Evolutionary conservation across 805 yeast species (phyloP), one percentile per base, ranked within the genome.

Genomic region (Candida koratica): DNA sequence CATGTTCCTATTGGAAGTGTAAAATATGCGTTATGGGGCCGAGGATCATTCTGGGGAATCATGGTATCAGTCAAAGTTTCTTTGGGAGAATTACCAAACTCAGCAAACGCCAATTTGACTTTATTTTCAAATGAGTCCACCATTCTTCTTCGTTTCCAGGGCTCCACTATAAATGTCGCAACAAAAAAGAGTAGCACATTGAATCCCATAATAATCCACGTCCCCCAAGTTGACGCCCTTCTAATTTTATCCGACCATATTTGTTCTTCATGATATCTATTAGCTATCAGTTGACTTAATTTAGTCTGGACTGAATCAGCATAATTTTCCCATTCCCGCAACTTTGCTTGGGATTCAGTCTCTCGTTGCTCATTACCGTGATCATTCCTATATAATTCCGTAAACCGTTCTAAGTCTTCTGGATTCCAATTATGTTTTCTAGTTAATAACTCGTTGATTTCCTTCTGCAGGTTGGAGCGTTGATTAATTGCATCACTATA

Each of bases 191-290:
- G 58, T 6, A 84, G 34, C 17, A 90, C 71, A 61, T 93, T 93
- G 44, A 87, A 73, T 1, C 87, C 93, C 95, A 89, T 87, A 28
- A 93, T 68, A 4, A 81, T 64, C 71, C 93, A 79, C 0, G 99
- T 93, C 2, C 97, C 98, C 95, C 96, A 93, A 0, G 97, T 89
- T 5, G 96, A 85, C 4, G 95, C 87, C 46, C 89, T 75, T 42
- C 98, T 69, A 41, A 93, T 93, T 58, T 89, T 89, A 60, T 93
- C 98, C 2, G 96, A 86, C 97, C 98, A 93, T 6, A 93, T 78
- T 58, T 93, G 97, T 52, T 93, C 99, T 56, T 93, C 97, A 44
- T 90, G 96, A 51, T 93, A 93, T 47, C 97, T 67, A 2, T 88
- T 79, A 51, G 90, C 67, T 12, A 93, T 93, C 41, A 85, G 81